These are phyloP conservation scores for Microdochium nivale DNA, from an alignment of 2,329 filamentous ascomycete species.

Conservation along the genomic window DNA sequence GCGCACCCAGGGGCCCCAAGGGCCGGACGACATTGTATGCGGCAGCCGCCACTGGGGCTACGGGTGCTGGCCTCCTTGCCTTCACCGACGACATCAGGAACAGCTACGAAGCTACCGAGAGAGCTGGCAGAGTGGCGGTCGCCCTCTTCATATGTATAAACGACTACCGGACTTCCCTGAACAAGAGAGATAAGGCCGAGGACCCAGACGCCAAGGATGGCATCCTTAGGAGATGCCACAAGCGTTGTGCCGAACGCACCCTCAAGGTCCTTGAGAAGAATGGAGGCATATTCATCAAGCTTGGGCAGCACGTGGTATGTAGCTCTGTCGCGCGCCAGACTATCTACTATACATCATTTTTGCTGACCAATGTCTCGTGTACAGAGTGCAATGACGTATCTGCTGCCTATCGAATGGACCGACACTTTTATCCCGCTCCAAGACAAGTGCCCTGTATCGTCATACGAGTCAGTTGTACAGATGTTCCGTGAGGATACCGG, in stretches of 20 bases:
- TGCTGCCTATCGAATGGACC: constrained; percentile 87
- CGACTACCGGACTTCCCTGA: constrained; percentile 87
- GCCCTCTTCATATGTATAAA: constrained; percentile 77
- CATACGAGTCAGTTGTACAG: constrained; percentile 72
- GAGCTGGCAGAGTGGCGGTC: constrained; percentile 69
- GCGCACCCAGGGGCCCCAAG: constrained; percentile 7
- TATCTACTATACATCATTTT: neutral
- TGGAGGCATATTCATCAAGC: constrained; percentile 96
- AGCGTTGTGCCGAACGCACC: constrained; percentile 84
- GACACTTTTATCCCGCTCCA: constrained; percentile 92
- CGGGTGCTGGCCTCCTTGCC: constrained; percentile 38
- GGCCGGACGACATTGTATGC: constrained; percentile 29
- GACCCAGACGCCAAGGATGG: constrained; percentile 56
- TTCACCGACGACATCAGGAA: constrained; percentile 66
- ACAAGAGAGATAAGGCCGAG: constrained; percentile 51
- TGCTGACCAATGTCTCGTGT: constrained; percentile 9
- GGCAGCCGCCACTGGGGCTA: constrained; percentile 41
- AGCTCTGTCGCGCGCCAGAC: constrained; percentile 4
- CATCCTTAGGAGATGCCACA: constrained; percentile 76
- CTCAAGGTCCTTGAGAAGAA: constrained; percentile 86
- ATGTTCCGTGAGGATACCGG: constrained; percentile 87
- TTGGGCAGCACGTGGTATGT: constrained; percentile 78
- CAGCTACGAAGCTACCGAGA: constrained; percentile 64
- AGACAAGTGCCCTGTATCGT: constrained; percentile 90
- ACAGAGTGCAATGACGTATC: constrained; percentile 87